Evolutionary conservation across 257 asterid genomes (phyloP).

Genomic region (Penstemon barbatus): DNA sequence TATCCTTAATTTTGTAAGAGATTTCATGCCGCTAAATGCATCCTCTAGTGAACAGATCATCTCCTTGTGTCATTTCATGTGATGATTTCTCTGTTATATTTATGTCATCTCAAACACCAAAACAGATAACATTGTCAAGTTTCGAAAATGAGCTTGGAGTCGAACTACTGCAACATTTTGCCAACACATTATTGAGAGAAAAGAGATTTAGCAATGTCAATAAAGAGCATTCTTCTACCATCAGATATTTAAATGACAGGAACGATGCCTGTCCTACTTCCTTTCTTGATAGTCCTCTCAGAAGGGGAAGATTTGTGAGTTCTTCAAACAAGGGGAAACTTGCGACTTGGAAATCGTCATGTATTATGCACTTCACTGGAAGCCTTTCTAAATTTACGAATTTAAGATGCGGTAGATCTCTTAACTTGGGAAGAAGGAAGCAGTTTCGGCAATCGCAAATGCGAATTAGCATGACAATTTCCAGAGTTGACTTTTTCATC

Average conservation of each 20-base stretch:
- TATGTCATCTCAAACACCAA: too few species aligned
- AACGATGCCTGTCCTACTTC: neutral
- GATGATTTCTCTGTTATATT: too few species aligned
- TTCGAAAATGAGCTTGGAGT: constrained; percentile 7
- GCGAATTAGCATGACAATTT: neutral
- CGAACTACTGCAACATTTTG: neutral
- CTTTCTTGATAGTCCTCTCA: constrained; percentile 9
- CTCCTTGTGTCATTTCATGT: neutral
- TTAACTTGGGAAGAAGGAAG: constrained; percentile 25
- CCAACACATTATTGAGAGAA: neutral
- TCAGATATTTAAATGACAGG: neutral
- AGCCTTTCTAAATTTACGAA: neutral
- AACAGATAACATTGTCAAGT: constrained; percentile 7
- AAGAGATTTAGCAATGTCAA: neutral
- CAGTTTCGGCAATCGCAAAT: neutral
- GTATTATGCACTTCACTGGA: constrained; percentile 20
- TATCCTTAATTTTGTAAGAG: neutral
- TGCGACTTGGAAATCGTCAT: neutral
- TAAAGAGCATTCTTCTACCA: neutral
- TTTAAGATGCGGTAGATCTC: constrained; percentile 22
- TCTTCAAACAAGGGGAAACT: constrained; percentile 4
- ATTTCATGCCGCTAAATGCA: neutral
- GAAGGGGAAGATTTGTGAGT: neutral
- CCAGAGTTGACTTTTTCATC: constrained; percentile 25
- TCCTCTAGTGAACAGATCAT: neutral